Percentiles rank a stretch among this genome's conserved stretches.
These are phyloP conservation scores for Polyporus tsugae DNA, from an alignment of 1,284 basidiomycete genomes.

Conservation along the genomic window DNA sequence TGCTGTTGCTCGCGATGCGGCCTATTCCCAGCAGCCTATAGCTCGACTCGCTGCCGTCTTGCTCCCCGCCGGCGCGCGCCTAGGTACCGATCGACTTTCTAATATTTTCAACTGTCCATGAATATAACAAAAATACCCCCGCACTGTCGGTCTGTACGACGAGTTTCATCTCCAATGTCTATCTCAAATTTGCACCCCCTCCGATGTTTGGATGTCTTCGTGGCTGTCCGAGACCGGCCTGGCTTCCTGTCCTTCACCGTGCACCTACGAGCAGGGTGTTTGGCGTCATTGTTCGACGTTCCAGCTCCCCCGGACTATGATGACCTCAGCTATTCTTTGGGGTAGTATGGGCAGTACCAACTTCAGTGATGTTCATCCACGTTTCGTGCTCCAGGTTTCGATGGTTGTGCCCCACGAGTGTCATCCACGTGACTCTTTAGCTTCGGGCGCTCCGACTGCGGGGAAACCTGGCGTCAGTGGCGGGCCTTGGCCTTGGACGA, in stretches of 20 bases:
- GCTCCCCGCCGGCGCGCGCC: too few relatives aligned
- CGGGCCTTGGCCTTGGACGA: not conserved
- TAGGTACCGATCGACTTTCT: too few relatives aligned
- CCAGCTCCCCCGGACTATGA: not conserved
- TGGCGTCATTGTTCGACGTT: not conserved
- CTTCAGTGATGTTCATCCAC: too few relatives aligned
- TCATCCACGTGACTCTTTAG: not conserved
- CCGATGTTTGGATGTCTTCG: not conserved
- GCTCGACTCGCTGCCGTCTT: too few relatives aligned
- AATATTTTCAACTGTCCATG: not conserved
- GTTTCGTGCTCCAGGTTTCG: not conserved
- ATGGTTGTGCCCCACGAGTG: constrained; percentile 1
- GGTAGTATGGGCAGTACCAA: not conserved
- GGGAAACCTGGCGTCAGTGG: not conserved
- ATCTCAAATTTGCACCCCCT: not conserved
- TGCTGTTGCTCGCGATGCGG: too few relatives aligned
- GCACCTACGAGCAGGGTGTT: not conserved
- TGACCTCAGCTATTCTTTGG: not conserved
- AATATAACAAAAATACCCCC: not conserved
- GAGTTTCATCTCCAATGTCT: not conserved
- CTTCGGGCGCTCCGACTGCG: not conserved
- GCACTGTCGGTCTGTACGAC: not conserved
- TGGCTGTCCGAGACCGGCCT: not conserved
- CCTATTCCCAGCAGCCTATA: too few relatives aligned
- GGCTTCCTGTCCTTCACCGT: not conserved